Base-by-base conservation (phyloP, 179 eudicot species). In the Beta corolliflora region DNA sequence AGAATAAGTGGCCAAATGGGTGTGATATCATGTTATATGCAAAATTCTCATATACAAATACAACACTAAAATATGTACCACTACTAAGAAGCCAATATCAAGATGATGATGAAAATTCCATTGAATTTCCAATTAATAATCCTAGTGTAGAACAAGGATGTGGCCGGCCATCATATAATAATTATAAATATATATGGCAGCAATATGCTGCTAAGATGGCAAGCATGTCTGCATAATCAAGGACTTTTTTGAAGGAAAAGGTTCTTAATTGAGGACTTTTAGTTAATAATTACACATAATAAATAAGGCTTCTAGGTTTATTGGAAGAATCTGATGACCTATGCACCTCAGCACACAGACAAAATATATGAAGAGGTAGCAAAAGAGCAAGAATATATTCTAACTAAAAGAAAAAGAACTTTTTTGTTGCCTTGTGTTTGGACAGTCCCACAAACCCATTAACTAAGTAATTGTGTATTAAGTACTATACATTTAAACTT, bases 351-450 rank as follows among this genome's bases (percentile, higher is more conserved):
- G 45, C 61, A 23, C 29, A 25, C 29, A 65, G 45, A 65, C 80
- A 64, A 36, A 7, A 45, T 46, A 48, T 14, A n/a, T 12, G 29
- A 60, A 45, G 58, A 9, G 69, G 79, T 60, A 45, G 55, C 80
- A 77, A 65, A 77, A 77, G 71, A 15, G 21, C 71, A 50, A 77
- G 58, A 46, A 63, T 63, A 64, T 64, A 77, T 77, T 41, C 69
- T 8, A 76, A 18, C 14, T 7, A 19, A 63, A 61, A 61, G 41
- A 58, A 50, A 72, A 72, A 69, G 9, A 23, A 5, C 3, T 23
- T 50, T 50, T 21, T 25, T 52, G 58, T 25, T 52, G 56, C 58
- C 58, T 71, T 45, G 73, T 45, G 54, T 15, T 70, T 45, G 5
- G 64, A 60, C 6, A 18, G 16, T 11, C 44, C 7, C 41, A 64